Percentiles rank a stretch among this genome's conserved stretches.
Conservation (phyloP, 148 eudicot species). For the Rhododendron griersonianum region DNA sequence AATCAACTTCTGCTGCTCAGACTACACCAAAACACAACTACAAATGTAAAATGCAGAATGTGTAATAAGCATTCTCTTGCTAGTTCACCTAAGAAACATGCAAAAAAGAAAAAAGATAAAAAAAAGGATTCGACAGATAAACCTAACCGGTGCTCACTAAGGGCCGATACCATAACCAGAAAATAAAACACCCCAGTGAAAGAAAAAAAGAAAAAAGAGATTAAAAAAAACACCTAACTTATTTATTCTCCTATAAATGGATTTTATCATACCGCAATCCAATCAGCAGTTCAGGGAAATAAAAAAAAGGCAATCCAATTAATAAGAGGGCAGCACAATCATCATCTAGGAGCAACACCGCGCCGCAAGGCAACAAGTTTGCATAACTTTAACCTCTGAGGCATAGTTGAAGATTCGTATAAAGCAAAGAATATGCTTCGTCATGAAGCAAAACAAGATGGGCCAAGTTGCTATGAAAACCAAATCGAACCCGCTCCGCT, state of each 20-base stretch:
- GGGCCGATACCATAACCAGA: not conserved
- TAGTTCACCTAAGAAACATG: not conserved
- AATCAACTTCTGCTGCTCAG: not conserved
- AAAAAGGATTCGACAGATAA: not conserved
- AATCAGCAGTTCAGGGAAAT: not conserved
- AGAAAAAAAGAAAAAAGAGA: not conserved
- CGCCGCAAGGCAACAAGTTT: not conserved
- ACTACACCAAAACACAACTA: not conserved
- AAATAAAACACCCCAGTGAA: not conserved
- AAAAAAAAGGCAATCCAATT: not conserved
- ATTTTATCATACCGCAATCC: not conserved
- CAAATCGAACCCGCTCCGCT: not conserved
- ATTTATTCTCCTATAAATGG: no score
- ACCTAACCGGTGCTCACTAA: not conserved
- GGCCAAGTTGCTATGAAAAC: not conserved
- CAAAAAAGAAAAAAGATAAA: not conserved
- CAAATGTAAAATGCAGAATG: not conserved
- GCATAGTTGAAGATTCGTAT: not conserved
- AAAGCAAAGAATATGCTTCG: conserved; percentile 7
- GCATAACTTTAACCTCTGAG: not conserved
- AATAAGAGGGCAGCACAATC: not conserved
- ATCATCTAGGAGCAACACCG: not conserved
- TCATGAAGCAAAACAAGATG: not conserved
- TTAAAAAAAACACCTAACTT: not conserved
- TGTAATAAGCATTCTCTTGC: not conserved